Base-by-base conservation (phyloP, 495 filamentous ascomycete species). In the Lasiosphaeria miniovina region DNA sequence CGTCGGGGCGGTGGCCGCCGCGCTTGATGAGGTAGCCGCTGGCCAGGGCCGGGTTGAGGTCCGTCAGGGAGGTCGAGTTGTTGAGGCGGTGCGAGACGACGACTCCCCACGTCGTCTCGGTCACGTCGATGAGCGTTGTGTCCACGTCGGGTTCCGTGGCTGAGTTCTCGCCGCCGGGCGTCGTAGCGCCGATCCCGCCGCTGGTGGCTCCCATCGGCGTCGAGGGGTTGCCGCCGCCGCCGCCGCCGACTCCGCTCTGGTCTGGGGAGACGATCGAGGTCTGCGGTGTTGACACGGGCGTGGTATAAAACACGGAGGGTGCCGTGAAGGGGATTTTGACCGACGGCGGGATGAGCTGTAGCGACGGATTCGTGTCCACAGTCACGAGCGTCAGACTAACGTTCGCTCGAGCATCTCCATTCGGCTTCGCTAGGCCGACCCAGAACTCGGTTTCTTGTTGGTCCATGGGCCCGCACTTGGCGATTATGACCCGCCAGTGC, bases 31-130 rank as follows among this genome's bases (percentile, higher is more conserved):
- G 80, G 71, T 90, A 89, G 17, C 89, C 90, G 63, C 86, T 89
- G 34, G 84, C 81, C 33, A 93, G 76, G 4, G 83, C 79, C 31
- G 86, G 84, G 54, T 81, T 82, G 60, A 86, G 81, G 55, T 89
- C 86, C 6, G 81, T 81, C 24, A 87, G 70, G 10, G 84, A 84
- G 1, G 79, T 73, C 3, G 86, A 85, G 64, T 84, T 87, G 70
- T 87, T 86, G 15, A 90, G 80, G n/a, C 87, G 81, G 69, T 92
- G 88, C 0, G 80, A 74, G 49, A 92, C 75, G 14, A 96, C 74
- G 24, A 91, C 82, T 34, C 85, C 87, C 90, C 90, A 96, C 3
- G 85, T 88, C 55, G 92, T 88, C 57, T 98, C 93, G 24, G 83
- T 83, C 35, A 85, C 68, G 66, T 98, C 93, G 5, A 90, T 73